Evolutionary conservation across 345 rosid species (phyloP).

Genomic region (Populus nigra): DNA sequence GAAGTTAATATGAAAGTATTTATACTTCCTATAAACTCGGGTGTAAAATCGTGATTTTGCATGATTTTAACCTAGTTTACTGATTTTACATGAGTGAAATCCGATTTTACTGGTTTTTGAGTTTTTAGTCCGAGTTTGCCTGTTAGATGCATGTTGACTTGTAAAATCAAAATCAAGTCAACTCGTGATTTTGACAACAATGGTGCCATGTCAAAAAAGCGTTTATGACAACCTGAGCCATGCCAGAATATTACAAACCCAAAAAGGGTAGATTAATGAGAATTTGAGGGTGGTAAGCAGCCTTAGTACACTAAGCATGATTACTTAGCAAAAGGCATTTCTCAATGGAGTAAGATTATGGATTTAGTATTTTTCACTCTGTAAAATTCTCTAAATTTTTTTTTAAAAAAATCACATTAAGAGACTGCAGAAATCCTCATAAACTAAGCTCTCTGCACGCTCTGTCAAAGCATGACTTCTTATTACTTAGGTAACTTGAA

Average conservation of each 20-base stretch:
- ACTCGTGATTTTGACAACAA: no score
- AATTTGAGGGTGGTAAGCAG: not conserved
- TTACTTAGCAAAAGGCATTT: not conserved
- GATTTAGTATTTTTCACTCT: not conserved
- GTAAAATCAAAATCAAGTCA: no score
- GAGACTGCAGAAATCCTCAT: not conserved
- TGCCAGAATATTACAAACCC: not conserved
- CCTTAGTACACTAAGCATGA: not conserved
- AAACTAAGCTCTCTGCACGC: not conserved
- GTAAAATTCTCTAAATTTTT: not conserved
- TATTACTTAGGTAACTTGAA: not conserved
- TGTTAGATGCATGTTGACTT: no score
- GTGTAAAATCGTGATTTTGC: no score
- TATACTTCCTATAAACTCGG: no score
- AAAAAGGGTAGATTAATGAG: not conserved
- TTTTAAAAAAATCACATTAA: not conserved
- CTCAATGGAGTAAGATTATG: not conserved
- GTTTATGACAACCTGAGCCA: not conserved
- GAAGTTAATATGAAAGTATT: no score
- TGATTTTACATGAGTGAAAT: no score
- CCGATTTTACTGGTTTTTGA: no score
- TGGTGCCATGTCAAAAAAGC: no score
- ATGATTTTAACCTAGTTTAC: no score
- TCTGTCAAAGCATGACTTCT: not conserved
- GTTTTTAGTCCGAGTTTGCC: no score